Base-by-base conservation (phyloP, 2,329 filamentous ascomycete species). In the Aspergillus melleus region DNA sequence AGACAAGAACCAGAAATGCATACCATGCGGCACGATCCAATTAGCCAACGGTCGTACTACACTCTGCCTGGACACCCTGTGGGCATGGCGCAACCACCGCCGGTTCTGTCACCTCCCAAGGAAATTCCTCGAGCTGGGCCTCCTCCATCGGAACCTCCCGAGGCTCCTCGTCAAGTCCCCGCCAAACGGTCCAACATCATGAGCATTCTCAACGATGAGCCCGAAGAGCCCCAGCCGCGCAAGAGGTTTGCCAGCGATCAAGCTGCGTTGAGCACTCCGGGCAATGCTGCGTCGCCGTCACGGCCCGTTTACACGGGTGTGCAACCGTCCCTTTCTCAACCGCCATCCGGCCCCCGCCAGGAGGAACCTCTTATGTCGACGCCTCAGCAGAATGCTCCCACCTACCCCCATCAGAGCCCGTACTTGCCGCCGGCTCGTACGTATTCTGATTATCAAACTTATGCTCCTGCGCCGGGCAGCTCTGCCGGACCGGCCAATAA, bases 171-270 rank as follows among this genome's bases (percentile, higher is more conserved):
- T 50, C 75, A 78, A 52, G 74, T 78, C 4, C 78, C 79, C 24
- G 77, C 76, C 1, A 82, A 82, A 64, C 76, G 79, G 44, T 82
- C 79, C 2, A 82, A 81, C 63, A 80, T 82, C 50, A 79, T 80
- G 73, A 79, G 72, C 59, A 77, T 82, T 46, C 68, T 82, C 36
- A 82, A 82, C 61, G 78, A 80, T 53, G 80, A 81, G 58, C 75
- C 79, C 0, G 76, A 79, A 44, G 80, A 81, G 52, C 80, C 78
- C 36, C 76, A 76, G 58, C 79, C 76, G 32, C 73, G 75, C 36
- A 81, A 81, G 61, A 73, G 77, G 10, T 76, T 79, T 55, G 76
- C 77, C n/a, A 72, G 74, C 59, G 79, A 80, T 20, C 68, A 69
- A 59, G 63, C 61, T 22, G 65, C 71, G 16, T 64, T 71, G 24